phyloP scores from a whole-genome alignment of 208 protist genomes.

The Trypanosoma avium region DNA sequence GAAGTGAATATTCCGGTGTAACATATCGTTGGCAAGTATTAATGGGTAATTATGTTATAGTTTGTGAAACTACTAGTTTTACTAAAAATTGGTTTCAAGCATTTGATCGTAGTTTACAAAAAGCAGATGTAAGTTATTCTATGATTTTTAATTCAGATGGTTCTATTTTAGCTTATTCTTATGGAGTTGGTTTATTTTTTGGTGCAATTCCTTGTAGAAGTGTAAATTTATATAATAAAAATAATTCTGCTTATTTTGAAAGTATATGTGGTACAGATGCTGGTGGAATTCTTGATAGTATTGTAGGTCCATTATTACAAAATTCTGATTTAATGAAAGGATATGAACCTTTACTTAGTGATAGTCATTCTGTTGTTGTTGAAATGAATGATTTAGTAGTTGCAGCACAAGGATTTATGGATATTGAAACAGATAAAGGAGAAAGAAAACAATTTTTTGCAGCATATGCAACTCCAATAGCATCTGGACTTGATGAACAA shows the following conservation, averaged over 20 bases:
- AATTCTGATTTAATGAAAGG: background rate
- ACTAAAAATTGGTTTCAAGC: constrained; percentile 39
- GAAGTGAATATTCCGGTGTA: background rate
- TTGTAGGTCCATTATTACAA: constrained; percentile 28
- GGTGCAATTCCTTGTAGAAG: background rate
- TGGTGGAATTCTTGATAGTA: constrained; percentile 18
- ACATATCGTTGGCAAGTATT: constrained; percentile 2
- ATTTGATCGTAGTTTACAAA: constrained; percentile 41
- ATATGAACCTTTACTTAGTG: background rate
- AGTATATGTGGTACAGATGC: constrained; percentile 5
- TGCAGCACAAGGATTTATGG: constrained; percentile 44
- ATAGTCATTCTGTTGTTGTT: constrained; percentile 13
- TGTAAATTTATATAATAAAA: background rate
- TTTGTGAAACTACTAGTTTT: constrained; percentile 33
- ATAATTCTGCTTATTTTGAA: too few species aligned
- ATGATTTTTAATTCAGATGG: constrained; percentile 38
- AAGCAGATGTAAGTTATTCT: constrained; percentile 36
- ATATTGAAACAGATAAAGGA: constrained; percentile 22
- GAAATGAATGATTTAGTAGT: constrained; percentile 30
- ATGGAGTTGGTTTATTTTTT: constrained; percentile 1
- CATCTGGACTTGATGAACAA: constrained; percentile 28
- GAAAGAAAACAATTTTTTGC: constrained; percentile 44
- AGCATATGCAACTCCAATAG: constrained; percentile 47
- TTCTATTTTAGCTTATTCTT: constrained; percentile 34
- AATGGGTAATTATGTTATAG: constrained; percentile 6